Base-by-base conservation (phyloP, 2,329 filamentous ascomycete species). In the Hysterium pulicare region DNA sequence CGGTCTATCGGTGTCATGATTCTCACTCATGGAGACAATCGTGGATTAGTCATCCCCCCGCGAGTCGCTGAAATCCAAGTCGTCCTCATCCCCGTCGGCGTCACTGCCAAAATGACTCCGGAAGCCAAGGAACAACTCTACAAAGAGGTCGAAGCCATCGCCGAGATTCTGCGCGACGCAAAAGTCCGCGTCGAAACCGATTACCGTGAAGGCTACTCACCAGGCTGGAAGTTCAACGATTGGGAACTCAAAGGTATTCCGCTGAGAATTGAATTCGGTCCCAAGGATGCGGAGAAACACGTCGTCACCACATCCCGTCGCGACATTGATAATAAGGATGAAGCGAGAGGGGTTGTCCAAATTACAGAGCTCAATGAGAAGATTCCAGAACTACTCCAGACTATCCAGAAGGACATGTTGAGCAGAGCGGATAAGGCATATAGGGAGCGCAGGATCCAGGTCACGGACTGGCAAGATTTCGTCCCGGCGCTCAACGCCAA, bases 1-100 rank as follows among this genome's bases (percentile, higher is more conserved):
- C 89, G 93, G 65, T 89, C 91, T 44, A 95, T 98, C 53, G 94
- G 93, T 73, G 90, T 97, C 67, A 97, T 97, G 91, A 87, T 96
- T 61, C 93, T 98, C 83, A 90, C 95, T 47, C 93, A 98, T 71
- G 86, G 90, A 59, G 93, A 98, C 66, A 20, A 39, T 20, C 37
- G 37, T 70, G 93, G 93, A 51, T 78, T 98, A 15, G 90, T 97
- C 48, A 82, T 97, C 40, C 93, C 93, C 64, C 93, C 93, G 31
- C 82, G 90, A 42, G 87, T 97, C 40, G 84, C 90, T 51, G 89
- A 91, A 71, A 77, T 84, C 49, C 93, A 98, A 70, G 81, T 83
- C 33, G 79, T 96, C 54, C 79, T 98, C 49, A 84, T 98, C 43
- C 91, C 94, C 7, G 90, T 97, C 32, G 94, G 93, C 44, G 83